Evolutionary conservation across 805 yeast species (phyloP), one percentile per base, ranked within the genome.

Genomic region (Cyberlindnera misumaiensis): DNA sequence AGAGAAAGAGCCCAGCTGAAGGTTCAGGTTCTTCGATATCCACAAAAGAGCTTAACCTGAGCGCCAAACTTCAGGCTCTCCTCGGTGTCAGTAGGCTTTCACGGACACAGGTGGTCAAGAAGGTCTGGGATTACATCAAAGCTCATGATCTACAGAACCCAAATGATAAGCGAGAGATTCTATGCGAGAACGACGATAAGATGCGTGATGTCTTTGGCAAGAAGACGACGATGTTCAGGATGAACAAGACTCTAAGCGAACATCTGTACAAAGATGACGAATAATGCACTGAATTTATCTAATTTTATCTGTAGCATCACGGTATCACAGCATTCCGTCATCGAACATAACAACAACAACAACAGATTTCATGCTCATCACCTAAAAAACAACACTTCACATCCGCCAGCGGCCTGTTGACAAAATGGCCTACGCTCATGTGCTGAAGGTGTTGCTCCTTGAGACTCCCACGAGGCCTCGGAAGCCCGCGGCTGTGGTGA

Each of bases 41-140:
- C 33, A 63, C 70, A 32, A 63, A 65, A 28, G 74, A 72, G 14
- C 55, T 68, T 58, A 56, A 57, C 9, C 55, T 83, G 17, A 74
- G 83, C 24, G 65, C 71, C 3, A 70, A 69, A 28, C 64, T 85
- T 25, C 65, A 68, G 35, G 65, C 55, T 3, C 55, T 85, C 12
- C 53, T 84, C 8, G 74, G 72, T 1, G 63, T 51, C 14, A 40
- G 55, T 1, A 67, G 60, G 39, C 52, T 75, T 31, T 69, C 89
- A 4, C 62, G 95, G 47, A 78, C 90, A 0, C 80, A 80, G 53
- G 78, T 82, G 13, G 88, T 83, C 9, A 81, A 81, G 44, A 59
- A 59, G 33, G 55, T 83, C 5, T 84, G 94, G 94, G 71, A 66
- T 11, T 75, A 86, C 56, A 82, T 86, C 40, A 80, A 77, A 49